Evolutionary conservation across 2,329 filamentous ascomycete species (phyloP), one percentile per base, ranked within the genome.

Genomic region (Calonectria crousiana): DNA sequence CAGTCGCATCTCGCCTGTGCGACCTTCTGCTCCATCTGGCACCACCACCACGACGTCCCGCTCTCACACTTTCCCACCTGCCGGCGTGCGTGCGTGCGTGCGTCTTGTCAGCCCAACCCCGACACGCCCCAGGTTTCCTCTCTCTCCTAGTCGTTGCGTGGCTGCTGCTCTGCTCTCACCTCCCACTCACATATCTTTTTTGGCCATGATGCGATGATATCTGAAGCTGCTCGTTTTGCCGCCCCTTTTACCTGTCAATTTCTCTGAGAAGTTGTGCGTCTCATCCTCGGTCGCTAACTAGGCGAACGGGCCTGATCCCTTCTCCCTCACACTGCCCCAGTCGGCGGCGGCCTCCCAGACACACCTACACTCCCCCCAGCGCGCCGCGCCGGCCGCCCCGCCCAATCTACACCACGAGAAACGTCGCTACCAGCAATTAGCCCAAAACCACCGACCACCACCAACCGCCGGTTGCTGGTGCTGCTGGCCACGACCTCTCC

Each of bases 271-370:
- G 65, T 75, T 62, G 73, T 70, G 73, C 76, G 77, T 75, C 72
- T 75, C 73, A 34, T 78, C 26, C 49, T 70, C 56, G 58, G 75
- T 71, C 69, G 44, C 71, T 56, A 74, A 62, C 56, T 41, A 62
- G 56, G 76, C 66, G 76, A 69, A 76, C 72, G 58, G 76, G 75
- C 75, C 51, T 68, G 53, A 67, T 72, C 62, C 32, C 68, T 74
- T 75, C 67, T 51, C 74, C 71, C 69, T 74, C 72, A 72, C 74
- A 70, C 41, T 66, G 52, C 30, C 30, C 69, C 41, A 53, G 71
- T 73, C 69, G 71, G 75, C 69, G 79, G 79, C 79, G 79, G 79
- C 79, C 79, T 80, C 79, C 78, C 77, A 77, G 74, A 64, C 47
- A 47, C 56, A 73, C 67, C 64, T 14, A 16, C 38, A 14, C 44